phyloP scores from a whole-genome alignment of 345 rosid species.

The Gossypium anomalum region DNA sequence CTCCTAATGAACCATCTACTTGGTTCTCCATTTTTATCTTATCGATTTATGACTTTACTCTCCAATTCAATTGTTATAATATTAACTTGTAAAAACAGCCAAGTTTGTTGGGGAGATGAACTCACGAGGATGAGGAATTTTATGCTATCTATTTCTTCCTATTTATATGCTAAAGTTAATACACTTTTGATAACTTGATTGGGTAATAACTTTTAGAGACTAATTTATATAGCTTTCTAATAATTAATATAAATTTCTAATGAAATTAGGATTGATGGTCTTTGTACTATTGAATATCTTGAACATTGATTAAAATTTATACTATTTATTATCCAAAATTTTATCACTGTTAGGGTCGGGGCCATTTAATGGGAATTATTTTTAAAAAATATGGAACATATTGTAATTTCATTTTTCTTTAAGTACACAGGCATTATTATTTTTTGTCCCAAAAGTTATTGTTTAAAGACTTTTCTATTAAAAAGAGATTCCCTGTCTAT shows the following conservation, averaged over 20 bases:
- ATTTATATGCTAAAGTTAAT: not conserved
- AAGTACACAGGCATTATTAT: too few relatives aligned
- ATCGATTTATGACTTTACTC: not conserved
- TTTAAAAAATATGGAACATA: too few relatives aligned
- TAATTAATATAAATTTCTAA: too few relatives aligned
- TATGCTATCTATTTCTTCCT: not conserved
- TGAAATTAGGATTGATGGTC: too few relatives aligned
- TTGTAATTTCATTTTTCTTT: too few relatives aligned
- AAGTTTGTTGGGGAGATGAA: not conserved
- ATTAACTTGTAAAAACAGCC: not conserved
- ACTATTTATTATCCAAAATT: not conserved
- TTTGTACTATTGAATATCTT: too few relatives aligned
- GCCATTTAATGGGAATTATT: not conserved
- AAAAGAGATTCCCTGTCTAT: too few relatives aligned
- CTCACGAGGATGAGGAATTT: conserved; percentile 4
- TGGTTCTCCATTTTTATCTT: conserved; percentile 14
- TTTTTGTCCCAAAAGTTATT: too few relatives aligned
- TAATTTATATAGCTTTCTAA: too few relatives aligned
- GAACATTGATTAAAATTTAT: too few relatives aligned
- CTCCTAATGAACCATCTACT: conserved; percentile 19
- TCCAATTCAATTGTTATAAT: not conserved
- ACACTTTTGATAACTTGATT: not conserved
- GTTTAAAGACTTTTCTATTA: too few relatives aligned
- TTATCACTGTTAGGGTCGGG: not conserved
- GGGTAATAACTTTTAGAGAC: not conserved